phyloP scores from a whole-genome alignment of 2,329 filamentous ascomycete genomes.

The Epichloe brachyelytri region DNA sequence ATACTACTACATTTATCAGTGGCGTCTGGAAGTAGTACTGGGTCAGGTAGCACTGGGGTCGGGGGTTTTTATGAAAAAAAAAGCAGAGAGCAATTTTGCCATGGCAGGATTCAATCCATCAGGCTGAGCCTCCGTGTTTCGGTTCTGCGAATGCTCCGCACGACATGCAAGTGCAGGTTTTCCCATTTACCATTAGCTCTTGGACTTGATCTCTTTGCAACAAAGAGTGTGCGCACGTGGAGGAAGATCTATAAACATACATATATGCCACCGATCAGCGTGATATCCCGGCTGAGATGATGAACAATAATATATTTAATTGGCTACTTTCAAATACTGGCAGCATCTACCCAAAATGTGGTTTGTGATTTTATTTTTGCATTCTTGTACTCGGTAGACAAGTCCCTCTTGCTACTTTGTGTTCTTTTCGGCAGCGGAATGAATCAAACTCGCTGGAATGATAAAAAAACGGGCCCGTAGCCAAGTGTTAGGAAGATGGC shows the following conservation, averaged over 20 bases:
- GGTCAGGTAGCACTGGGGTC: no score
- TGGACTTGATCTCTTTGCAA: constrained; percentile 1
- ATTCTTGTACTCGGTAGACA: no score
- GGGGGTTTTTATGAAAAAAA: neutral
- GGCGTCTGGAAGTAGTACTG: constrained; percentile 2
- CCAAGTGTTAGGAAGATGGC: no score
- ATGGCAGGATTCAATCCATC: neutral
- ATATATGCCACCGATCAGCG: neutral
- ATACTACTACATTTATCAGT: neutral
- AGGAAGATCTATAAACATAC: constrained; percentile 1
- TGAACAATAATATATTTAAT: constrained; percentile 5
- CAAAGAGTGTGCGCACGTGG: neutral
- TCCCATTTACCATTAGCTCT: neutral
- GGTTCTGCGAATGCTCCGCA: neutral
- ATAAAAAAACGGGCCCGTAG: no score
- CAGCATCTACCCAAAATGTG: neutral
- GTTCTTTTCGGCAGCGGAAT: no score
- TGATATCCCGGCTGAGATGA: neutral
- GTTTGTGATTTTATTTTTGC: no score
- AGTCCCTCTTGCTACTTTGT: no score
- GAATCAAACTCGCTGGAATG: no score
- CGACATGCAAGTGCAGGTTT: neutral
- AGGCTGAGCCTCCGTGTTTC: neutral
- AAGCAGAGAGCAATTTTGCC: neutral
- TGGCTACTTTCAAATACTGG: neutral